Percentiles rank a stretch among this genome's conserved stretches.
Conservation (phyloP, 169 alveolate genomes). For the Eimeria necatrix region DNA sequence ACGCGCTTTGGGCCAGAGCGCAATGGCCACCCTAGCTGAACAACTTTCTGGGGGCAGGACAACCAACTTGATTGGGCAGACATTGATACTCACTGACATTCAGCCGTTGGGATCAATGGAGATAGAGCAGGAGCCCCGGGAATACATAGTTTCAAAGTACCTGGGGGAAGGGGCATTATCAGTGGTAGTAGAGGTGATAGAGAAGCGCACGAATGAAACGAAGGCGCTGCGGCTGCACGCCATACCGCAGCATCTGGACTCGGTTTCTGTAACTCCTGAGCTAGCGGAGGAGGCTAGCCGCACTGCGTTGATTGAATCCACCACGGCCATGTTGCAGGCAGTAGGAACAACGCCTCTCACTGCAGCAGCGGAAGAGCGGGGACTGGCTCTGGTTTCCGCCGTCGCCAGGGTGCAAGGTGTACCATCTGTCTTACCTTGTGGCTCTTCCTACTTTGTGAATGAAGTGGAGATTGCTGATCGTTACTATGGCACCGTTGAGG, state of each 20-base stretch:
- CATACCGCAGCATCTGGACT: neutral
- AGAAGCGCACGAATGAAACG: neutral
- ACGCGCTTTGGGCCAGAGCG: neutral
- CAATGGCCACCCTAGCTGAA: neutral
- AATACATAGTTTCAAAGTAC: neutral
- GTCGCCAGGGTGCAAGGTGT: neutral
- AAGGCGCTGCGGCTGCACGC: neutral
- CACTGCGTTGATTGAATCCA: neutral
- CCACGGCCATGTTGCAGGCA: neutral
- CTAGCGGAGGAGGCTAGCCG: neutral
- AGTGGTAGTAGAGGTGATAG: slow-evolving; percentile 16
- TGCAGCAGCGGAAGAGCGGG: neutral
- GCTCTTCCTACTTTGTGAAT: neutral
- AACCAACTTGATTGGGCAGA: neutral
- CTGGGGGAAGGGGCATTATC: neutral
- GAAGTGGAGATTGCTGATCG: slow-evolving; percentile 1
- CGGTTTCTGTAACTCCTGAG: neutral
- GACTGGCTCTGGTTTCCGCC: neutral
- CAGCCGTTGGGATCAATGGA: neutral
- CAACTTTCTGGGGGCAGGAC: neutral
- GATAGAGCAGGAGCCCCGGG: neutral
- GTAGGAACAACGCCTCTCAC: neutral
- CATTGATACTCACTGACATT: neutral
- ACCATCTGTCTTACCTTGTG: neutral
- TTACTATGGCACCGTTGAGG: neutral